Percentiles rank a stretch among this genome's conserved stretches.
Evolutionary conservation across 2,329 filamentous ascomycete genomes (phyloP).

Genomic region (Penicillium decumbens): DNA sequence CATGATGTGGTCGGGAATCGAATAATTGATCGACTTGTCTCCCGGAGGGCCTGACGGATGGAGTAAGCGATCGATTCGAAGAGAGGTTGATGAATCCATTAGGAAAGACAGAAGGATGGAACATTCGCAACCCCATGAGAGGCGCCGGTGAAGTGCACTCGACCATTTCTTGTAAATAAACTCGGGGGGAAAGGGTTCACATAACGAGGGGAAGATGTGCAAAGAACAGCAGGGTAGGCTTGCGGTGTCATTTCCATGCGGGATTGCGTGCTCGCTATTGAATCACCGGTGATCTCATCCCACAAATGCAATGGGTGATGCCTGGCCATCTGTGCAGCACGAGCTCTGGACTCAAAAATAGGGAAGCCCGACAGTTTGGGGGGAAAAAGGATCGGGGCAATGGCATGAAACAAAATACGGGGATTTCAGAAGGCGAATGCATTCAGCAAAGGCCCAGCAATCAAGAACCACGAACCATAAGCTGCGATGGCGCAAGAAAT

Average conservation of each 20-base stretch:
- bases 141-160: conserved; percentile 12
- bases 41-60: conserved; percentile 21
- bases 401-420: not conserved
- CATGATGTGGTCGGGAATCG: conserved; percentile 37
- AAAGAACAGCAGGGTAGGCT: conserved; percentile 17
- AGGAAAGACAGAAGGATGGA: not conserved
- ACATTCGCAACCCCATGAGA: conserved; percentile 8
- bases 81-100: not conserved
- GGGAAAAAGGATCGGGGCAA: not conserved
- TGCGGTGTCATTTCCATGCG: conserved; percentile 32
- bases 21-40: conserved; percentile 39
- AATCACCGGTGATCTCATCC: conserved; percentile 19
- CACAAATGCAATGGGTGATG: conserved; percentile 6
- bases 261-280: conserved; percentile 36
- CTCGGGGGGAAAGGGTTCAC: conserved; percentile 13
- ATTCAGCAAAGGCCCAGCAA: not conserved
- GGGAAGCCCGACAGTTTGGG: not conserved
- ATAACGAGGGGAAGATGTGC: conserved; percentile 5
- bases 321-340: not conserved
- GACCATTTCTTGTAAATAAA: conserved; percentile 18
- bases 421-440: not conserved
- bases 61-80: conserved; percentile 24
- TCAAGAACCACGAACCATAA: conserved; percentile 26
- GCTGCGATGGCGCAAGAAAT: conserved; percentile 33
- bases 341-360: not conserved